Evolutionary conservation across 2,329 filamentous ascomycete species (phyloP).

Genomic region (Stagonosporopsis rhizophila): DNA sequence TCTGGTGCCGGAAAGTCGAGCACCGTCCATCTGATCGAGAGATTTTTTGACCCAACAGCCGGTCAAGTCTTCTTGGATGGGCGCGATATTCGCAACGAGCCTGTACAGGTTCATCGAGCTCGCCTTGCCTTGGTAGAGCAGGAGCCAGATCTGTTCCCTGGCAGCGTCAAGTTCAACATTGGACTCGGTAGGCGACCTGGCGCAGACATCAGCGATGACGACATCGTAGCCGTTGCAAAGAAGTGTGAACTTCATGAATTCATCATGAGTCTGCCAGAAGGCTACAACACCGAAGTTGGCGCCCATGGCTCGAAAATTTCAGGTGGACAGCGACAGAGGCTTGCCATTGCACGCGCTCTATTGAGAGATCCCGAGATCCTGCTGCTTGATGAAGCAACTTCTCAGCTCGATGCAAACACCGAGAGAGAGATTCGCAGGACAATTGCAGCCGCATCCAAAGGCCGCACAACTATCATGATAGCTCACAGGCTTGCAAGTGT

Average conservation of each 20-base stretch:
- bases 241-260: slow-evolving; percentile 57
- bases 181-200: slow-evolving; percentile 48
- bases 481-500: slow-evolving; percentile 80
- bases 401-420: slow-evolving; percentile 55
- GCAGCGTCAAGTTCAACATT: slow-evolving; percentile 55
- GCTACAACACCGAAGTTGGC: slow-evolving; percentile 56
- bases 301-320: slow-evolving; percentile 53
- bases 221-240: slow-evolving; percentile 48
- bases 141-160: slow-evolving; percentile 56
- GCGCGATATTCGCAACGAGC: slow-evolving; percentile 49
- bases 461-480: slow-evolving; percentile 73
- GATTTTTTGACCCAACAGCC: slow-evolving; percentile 53
- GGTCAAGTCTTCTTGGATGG: slow-evolving; percentile 53
- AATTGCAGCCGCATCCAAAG: slow-evolving; percentile 51
- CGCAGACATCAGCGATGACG: slow-evolving; percentile 29
- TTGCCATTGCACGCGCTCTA: slow-evolving; percentile 56
- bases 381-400: slow-evolving; percentile 57
- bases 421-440: slow-evolving; percentile 54
- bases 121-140: slow-evolving; percentile 54
- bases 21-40: slow-evolving; percentile 55
- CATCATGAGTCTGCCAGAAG: slow-evolving; percentile 56
- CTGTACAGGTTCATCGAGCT: slow-evolving; percentile 48
- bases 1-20: slow-evolving; percentile 57
- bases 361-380: slow-evolving; percentile 56
- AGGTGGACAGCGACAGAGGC: slow-evolving; percentile 56